phyloP scores from a whole-genome alignment of 768 basidiomycete species.

The Hericium alpestre region DNA sequence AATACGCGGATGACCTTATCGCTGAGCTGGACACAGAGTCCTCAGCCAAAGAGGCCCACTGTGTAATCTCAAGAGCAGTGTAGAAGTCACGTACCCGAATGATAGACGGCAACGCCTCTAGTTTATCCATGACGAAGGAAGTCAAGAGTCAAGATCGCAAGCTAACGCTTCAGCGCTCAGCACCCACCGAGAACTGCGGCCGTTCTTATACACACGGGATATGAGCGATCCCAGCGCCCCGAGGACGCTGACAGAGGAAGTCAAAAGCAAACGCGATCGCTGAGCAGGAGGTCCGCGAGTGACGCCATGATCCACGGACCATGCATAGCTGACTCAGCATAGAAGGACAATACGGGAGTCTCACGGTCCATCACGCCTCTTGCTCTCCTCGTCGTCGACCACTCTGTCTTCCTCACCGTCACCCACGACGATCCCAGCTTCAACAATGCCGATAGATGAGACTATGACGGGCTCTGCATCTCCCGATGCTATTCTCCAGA shows the following conservation, averaged over 20 bases:
- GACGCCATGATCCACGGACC: background rate
- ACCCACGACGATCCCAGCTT: background rate
- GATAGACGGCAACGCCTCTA: constrained; percentile 42
- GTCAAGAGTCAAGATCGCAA: too few relatives aligned
- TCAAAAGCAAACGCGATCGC: background rate
- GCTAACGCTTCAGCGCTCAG: background rate
- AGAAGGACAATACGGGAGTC: background rate
- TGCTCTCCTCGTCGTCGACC: background rate
- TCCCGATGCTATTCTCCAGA: constrained; percentile 3
- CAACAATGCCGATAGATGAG: constrained; percentile 5
- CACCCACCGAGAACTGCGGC: background rate
- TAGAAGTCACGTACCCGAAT: constrained; percentile 32
- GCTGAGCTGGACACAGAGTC: constrained; percentile 42
- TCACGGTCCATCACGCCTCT: background rate
- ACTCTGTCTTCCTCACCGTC: background rate
- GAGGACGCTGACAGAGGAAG: too few relatives aligned
- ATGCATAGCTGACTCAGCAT: background rate
- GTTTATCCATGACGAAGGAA: constrained; percentile 33
- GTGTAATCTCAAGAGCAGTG: background rate
- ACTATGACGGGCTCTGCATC: background rate
- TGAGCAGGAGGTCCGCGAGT: background rate
- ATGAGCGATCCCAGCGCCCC: background rate
- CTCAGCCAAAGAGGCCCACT: background rate
- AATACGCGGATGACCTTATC: constrained; percentile 57
- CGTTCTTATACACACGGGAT: background rate